Conservation (phyloP, 148 eudicot genomes). For the Camellia sinensis region DNA sequence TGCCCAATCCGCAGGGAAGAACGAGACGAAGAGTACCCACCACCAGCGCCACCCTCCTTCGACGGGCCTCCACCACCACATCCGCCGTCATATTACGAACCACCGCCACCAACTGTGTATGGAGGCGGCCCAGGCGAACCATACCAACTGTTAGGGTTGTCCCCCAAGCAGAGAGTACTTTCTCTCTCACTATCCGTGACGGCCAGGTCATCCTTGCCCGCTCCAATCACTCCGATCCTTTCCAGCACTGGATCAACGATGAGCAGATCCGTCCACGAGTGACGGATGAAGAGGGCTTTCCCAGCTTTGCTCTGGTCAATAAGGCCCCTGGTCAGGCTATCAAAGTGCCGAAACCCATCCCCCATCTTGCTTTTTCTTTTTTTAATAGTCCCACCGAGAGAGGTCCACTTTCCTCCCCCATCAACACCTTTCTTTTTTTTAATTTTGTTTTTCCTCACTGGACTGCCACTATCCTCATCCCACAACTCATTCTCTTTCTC, state of each 20-base stretch:
- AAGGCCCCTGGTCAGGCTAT: constrained; percentile 77
- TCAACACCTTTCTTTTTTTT: too few species aligned
- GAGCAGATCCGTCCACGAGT: constrained; percentile 68
- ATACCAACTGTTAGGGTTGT: constrained; percentile 58
- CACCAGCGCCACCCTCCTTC: constrained; percentile 30
- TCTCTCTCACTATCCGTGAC: constrained; percentile 59
- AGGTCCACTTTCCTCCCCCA: too few species aligned
- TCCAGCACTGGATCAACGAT: constrained; percentile 88
- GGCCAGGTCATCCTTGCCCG: constrained; percentile 63
- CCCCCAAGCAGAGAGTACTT: constrained; percentile 51
- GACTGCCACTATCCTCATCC: too few species aligned
- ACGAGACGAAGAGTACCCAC: constrained; percentile 24
- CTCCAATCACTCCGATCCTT: constrained; percentile 57
- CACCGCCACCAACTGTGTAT: constrained; percentile 29
- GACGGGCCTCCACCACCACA: constrained; percentile 31
- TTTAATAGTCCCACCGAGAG: too few species aligned
- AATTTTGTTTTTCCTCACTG: too few species aligned
- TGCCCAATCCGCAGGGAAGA: constrained; percentile 16
- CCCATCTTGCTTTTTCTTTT: too few species aligned
- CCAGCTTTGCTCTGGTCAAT: constrained; percentile 71
- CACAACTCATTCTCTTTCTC: too few species aligned
- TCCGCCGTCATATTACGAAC: constrained; percentile 13
- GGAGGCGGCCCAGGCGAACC: constrained; percentile 17
- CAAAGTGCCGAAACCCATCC: too few species aligned
- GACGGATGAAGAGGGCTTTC: constrained; percentile 78